These are phyloP conservation scores for Cucurbita pepo DNA, from an alignment of 306 rosid genomes.

Conservation along the genomic window DNA sequence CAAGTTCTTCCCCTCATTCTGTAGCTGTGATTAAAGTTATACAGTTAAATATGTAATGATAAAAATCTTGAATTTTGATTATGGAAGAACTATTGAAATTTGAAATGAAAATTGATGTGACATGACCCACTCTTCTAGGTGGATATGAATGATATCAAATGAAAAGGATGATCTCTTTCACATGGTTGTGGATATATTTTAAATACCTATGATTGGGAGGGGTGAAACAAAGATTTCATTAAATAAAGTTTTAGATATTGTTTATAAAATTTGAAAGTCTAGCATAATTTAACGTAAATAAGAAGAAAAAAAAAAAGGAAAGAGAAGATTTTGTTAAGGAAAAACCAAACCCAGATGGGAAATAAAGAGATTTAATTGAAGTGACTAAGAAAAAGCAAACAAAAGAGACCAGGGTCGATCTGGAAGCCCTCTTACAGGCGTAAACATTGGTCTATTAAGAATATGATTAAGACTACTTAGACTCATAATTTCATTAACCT, in stretches of 20 bases:
- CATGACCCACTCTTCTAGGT: not conserved
- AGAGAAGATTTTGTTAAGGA: not conserved
- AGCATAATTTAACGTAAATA: too few relatives aligned
- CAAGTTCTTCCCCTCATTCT: not conserved
- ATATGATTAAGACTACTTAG: not conserved
- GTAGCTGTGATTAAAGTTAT: not conserved
- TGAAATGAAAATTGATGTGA: not conserved
- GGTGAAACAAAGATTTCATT: not conserved
- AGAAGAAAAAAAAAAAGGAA: too few relatives aligned
- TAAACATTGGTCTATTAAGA: not conserved
- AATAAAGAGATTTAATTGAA: not conserved
- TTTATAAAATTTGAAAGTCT: not conserved
- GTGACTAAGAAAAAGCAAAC: not conserved
- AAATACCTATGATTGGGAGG: not conserved
- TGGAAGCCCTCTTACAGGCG: not conserved
- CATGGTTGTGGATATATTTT: not conserved
- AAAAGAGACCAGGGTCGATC: slow-evolving; percentile 2
- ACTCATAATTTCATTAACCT: not conserved
- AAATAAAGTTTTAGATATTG: not conserved
- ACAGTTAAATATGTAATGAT: not conserved
- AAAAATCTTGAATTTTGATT: not conserved
- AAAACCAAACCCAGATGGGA: not conserved
- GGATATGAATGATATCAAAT: not conserved
- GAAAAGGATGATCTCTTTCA: not conserved
- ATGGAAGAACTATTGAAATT: not conserved